A percentile compares a stretch with the other conserved stretches of the same genome.
phyloP scores from a whole-genome alignment of 192 early-diverging fungal genomes.

The Chytriomyces hyalinus region DNA sequence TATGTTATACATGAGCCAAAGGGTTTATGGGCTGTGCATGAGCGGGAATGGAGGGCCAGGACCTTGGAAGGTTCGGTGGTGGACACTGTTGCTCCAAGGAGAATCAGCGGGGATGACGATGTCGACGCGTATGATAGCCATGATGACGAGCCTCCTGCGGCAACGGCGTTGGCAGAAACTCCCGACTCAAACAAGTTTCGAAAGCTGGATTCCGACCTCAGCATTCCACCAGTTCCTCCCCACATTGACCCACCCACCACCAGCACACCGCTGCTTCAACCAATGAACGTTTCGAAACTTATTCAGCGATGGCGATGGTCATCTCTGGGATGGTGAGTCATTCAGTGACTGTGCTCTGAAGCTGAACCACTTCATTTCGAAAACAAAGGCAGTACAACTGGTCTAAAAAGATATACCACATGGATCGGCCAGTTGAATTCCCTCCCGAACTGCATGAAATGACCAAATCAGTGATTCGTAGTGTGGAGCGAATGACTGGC shows the following conservation, averaged over 20 bases:
- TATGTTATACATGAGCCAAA: constrained; percentile 63
- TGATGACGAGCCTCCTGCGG: background rate
- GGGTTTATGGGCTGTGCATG: constrained; percentile 69
- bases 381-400: constrained; percentile 48
- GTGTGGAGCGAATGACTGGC: constrained; percentile 61
- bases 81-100: constrained; percentile 11
- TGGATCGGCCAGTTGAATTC: constrained; percentile 68
- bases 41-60: constrained; percentile 17
- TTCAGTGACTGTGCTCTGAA: background rate
- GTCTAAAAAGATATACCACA: constrained; percentile 80
- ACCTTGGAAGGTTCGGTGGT: background rate
- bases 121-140: constrained; percentile 20
- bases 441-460: constrained; percentile 70
- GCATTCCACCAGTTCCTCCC: background rate
- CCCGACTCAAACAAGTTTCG: background rate
- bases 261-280: constrained; percentile 32
- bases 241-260: constrained; percentile 53
- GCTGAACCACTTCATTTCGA: background rate
- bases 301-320: constrained; percentile 52
- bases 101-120: background rate
- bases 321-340: constrained; percentile 50
- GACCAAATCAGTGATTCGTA: constrained; percentile 67
- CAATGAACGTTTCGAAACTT: constrained; percentile 33
- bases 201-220: background rate
- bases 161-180: background rate